Conservation (phyloP, 805 yeast species). For the Torulaspora indica region DNA sequence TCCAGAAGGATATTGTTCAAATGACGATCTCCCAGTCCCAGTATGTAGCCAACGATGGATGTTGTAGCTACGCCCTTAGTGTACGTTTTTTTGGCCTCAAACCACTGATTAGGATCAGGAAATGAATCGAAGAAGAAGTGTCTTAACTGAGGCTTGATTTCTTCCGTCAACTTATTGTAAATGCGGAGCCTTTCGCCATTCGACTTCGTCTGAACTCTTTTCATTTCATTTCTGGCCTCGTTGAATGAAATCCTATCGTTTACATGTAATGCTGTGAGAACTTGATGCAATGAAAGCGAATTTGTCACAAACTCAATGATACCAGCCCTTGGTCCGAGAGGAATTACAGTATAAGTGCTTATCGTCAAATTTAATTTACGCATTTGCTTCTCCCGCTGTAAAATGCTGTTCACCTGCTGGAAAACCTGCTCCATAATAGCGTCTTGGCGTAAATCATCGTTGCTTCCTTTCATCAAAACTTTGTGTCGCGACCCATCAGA, state of each 20-base stretch:
- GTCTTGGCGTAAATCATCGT: slow-evolving; percentile 92
- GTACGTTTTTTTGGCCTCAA: slow-evolving; percentile 55
- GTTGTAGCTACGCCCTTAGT: slow-evolving; percentile 76
- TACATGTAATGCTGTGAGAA: slow-evolving; percentile 60
- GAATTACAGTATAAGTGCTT: slow-evolving; percentile 84
- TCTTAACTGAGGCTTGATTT: slow-evolving; percentile 63
- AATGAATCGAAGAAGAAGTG: slow-evolving; percentile 66
- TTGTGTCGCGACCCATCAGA: slow-evolving; percentile 56
- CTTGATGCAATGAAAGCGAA: slow-evolving; percentile 65
- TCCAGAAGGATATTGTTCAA: slow-evolving; percentile 87
- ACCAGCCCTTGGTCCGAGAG: slow-evolving; percentile 84
- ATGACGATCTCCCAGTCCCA: slow-evolving; percentile 95
- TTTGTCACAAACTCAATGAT: slow-evolving; percentile 83
- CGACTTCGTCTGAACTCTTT: slow-evolving; percentile 46
- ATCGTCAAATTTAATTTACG: slow-evolving; percentile 55
- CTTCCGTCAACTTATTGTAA: slow-evolving; percentile 45
- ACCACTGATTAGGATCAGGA: slow-evolving; percentile 69
- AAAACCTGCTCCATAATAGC: slow-evolving; percentile 98
- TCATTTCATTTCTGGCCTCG: slow-evolving; percentile 63
- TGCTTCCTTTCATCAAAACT: slow-evolving; percentile 73
- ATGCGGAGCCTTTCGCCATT: slow-evolving; percentile 41
- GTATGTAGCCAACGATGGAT: slow-evolving; percentile 79
- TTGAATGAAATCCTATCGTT: slow-evolving; percentile 46
- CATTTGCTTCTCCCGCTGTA: slow-evolving; percentile 52
- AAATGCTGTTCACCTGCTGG: slow-evolving; percentile 69